Evolutionary conservation across 2,329 filamentous ascomycete species (phyloP).

Genomic region (Penicillium sp.): DNA sequence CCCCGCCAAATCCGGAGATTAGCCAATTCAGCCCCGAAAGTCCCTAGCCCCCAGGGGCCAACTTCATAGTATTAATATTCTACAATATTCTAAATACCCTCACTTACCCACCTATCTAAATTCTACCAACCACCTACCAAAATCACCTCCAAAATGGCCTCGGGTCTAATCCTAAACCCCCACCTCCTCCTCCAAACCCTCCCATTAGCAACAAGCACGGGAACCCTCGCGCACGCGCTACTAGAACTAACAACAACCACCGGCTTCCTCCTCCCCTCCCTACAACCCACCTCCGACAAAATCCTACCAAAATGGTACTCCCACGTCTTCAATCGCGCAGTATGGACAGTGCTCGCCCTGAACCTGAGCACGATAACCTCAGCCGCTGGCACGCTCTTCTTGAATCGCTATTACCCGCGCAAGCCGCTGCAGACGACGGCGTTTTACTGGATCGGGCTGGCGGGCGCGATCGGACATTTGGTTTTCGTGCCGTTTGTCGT

Average conservation of each 20-base stretch:
- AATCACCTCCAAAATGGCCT: constrained; percentile 13
- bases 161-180: constrained; percentile 21
- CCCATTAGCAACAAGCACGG: constrained; percentile 22
- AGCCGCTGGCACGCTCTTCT: constrained; percentile 8
- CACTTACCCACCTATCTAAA: neutral
- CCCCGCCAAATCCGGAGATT: neutral
- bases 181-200: constrained; percentile 13
- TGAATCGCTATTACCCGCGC: neutral
- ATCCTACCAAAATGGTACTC: constrained; percentile 13
- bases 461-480: constrained; percentile 16
- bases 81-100: no score
- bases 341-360: constrained; percentile 13
- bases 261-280: constrained; percentile 11
- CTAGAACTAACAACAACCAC: constrained; percentile 14
- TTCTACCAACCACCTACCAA: neutral
- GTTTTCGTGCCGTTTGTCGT: constrained; percentile 19
- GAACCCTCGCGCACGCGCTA: constrained; percentile 14
- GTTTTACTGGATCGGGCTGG: constrained; percentile 20
- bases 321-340: constrained; percentile 13
- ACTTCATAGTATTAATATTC: no score
- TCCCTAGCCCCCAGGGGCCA: neutral
- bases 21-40: neutral
- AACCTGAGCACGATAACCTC: constrained; percentile 17
- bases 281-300: constrained; percentile 6
- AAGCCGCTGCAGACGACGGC: constrained; percentile 4